Conservation (phyloP, 1,284 basidiomycete species). For the Inonotus obliquus region DNA sequence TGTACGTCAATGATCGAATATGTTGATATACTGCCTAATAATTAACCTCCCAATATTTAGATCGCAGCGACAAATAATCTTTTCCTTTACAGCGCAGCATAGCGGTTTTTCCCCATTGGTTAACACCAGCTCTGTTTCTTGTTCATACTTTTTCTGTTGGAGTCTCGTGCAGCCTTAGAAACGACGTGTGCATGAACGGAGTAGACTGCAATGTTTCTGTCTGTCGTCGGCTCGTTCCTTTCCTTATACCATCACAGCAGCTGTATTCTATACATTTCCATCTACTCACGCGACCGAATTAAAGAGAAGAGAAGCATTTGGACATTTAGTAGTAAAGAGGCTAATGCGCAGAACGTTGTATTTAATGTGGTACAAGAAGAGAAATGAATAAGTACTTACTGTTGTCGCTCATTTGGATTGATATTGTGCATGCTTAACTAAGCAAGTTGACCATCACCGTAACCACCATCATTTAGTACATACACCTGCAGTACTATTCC, state of each 20-base stretch:
- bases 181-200: slow-evolving; percentile 6
- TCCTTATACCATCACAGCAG: slow-evolving; percentile 14
- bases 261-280: slow-evolving; percentile 17
- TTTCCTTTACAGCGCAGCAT: slow-evolving; percentile 84
- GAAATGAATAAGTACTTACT: background rate
- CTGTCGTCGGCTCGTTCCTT: background rate
- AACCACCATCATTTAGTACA: no score
- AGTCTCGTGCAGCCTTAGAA: slow-evolving; percentile 1
- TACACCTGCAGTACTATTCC: no score
- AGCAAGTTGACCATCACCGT: no score
- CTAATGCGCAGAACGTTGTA: slow-evolving; percentile 10
- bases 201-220: slow-evolving; percentile 1
- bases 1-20: slow-evolving; percentile 47
- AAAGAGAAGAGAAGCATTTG: slow-evolving; percentile 10
- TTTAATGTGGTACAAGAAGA: slow-evolving; percentile 5
- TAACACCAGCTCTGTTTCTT: background rate
- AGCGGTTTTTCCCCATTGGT: slow-evolving; percentile 26
- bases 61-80: slow-evolving; percentile 95
- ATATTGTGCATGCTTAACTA: background rate
- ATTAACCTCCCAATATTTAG: slow-evolving; percentile 34
- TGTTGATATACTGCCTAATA: slow-evolving; percentile 6
- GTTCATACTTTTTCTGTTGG: slow-evolving; percentile 1
- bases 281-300: slow-evolving; percentile 3
- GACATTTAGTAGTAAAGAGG: slow-evolving; percentile 18
- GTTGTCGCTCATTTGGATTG: background rate